phyloP scores from a whole-genome alignment of 768 basidiomycete genomes.

The Megacollybia marginata region DNA sequence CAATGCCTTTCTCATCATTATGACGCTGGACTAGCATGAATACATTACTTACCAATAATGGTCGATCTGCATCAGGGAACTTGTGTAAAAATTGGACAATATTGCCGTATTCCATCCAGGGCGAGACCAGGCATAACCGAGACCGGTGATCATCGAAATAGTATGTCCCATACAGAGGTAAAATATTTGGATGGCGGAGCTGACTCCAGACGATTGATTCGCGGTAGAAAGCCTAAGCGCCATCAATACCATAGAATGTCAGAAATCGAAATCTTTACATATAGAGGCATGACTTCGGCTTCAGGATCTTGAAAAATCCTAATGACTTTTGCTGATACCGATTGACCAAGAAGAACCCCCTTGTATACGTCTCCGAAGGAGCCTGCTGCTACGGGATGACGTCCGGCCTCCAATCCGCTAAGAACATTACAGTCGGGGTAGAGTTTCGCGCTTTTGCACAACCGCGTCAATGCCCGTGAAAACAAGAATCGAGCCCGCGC shows the following conservation, averaged over 20 bases:
- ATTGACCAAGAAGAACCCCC: background rate
- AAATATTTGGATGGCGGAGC: background rate
- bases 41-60: background rate
- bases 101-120: background rate
- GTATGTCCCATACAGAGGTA: background rate
- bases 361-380: background rate
- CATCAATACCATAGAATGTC: background rate
- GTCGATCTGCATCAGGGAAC: background rate
- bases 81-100: background rate
- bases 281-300: background rate
- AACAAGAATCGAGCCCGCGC: too few species aligned
- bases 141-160: background rate
- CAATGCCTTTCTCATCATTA: constrained; percentile 7
- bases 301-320: background rate
- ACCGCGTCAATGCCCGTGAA: too few species aligned
- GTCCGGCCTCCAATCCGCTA: too few species aligned
- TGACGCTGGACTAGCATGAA: background rate
- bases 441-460: too few species aligned
- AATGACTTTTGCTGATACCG: background rate
- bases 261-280: background rate
- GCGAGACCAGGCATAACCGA: background rate
- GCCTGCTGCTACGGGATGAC: background rate
- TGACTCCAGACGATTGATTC: background rate
- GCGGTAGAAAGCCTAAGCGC: background rate
- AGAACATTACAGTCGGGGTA: too few species aligned